Evolutionary conservation across 2,329 filamentous ascomycete genomes (phyloP), one percentile per base, ranked within the genome.

Genomic region (Chrysoporthe puriensis): DNA sequence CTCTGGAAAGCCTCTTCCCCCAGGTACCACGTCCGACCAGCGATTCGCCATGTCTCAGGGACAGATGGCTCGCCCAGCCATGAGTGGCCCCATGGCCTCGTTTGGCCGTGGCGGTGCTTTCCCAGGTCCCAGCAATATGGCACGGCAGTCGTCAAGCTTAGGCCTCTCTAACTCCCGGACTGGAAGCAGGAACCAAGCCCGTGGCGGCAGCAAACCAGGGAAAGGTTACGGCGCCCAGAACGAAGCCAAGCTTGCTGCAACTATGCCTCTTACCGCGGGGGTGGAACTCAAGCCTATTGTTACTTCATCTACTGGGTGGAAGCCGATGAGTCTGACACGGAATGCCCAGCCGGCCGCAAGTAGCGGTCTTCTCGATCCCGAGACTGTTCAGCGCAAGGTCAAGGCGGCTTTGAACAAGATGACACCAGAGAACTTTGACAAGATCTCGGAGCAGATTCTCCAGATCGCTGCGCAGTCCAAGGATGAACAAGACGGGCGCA

Each of bases 361-460:
- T 18, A 81, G 79, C 72, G 82, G 83, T 62, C 86, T 92, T 74
- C 87, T 98, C 82, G 89, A 96, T 72, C 95, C 96, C 34, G 93
- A 95, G 74, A 89, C 96, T 84, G 96, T 99, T 68, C 96, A 99
- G 83, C 91, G 95, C 74, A 99, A 99, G 90, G 96, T 99, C 78
- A 99, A 99, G 90, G 91, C 94, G 71, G 92, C 92, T 70, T 85
- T 99, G 75, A 99, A 99, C 89, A 99, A 99, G 91, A 98, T 99
- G 96, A 98, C 96, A 0, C 96, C 96, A 0, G 96, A 99, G 82
- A 99, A 98, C 77, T 99, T 99, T 75, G 94, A 97, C 78, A 94
- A 91, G 82, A 97, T 99, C 73, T 89, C 96, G 7, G 92, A 94
- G 70, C 94, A 97, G 79, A 97, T 99, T 70, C 86, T 99, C 42